These are phyloP conservation scores for Suillus tomentosus DNA, from an alignment of 768 basidiomycete genomes.

Conservation along the genomic window DNA sequence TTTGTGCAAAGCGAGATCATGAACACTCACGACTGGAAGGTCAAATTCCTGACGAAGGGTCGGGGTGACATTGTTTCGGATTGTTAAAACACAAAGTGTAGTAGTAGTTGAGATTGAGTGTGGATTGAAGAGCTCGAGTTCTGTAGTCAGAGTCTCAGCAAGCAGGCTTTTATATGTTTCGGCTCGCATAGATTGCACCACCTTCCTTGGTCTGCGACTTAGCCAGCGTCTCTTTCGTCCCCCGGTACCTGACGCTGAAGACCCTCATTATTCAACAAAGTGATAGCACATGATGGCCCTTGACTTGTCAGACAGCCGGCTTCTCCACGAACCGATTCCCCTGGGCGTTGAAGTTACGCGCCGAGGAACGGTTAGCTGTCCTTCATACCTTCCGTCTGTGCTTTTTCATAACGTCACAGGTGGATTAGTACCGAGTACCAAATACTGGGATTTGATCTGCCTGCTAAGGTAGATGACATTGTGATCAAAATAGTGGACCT, in stretches of 20 bases:
- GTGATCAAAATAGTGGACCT: not conserved
- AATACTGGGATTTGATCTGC: not conserved
- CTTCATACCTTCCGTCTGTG: not conserved
- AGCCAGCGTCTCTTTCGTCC: not conserved
- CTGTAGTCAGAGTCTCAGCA: not conserved
- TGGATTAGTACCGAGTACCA: no score
- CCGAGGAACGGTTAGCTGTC: not conserved
- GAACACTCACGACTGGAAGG: not conserved
- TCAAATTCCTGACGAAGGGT: not conserved
- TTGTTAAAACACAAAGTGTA: not conserved
- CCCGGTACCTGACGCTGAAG: not conserved
- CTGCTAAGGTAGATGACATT: not conserved
- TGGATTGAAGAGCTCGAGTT: not conserved
- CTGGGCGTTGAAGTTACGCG: not conserved
- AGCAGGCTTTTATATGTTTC: not conserved
- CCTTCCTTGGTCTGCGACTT: not conserved
- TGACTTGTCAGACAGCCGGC: not conserved
- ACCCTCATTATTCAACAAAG: not conserved
- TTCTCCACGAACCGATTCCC: not conserved
- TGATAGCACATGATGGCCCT: not conserved
- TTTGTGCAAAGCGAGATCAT: not conserved
- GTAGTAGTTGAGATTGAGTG: not conserved
- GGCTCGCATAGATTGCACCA: not conserved
- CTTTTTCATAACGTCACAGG: not conserved
- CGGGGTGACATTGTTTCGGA: not conserved